Percentiles rank a stretch among this genome's conserved stretches.
phyloP scores from a whole-genome alignment of 139 green algal species.

The Closterium sp. region DNA sequence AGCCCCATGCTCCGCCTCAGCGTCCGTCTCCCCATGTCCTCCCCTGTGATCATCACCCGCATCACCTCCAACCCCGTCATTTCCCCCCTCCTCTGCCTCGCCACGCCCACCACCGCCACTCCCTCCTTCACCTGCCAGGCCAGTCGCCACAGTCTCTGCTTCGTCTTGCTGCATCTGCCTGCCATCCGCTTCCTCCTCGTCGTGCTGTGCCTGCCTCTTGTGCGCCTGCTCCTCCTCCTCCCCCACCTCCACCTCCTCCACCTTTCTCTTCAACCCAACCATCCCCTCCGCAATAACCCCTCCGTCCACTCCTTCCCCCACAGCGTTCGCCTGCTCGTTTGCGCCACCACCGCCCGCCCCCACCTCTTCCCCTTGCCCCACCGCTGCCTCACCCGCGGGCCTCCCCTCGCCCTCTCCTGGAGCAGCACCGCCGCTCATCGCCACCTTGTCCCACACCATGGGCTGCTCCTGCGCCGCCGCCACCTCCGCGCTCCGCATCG shows the following conservation, averaged over 20 bases:
- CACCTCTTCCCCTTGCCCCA: not conserved
- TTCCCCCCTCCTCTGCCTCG: not conserved
- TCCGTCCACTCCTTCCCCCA: not conserved
- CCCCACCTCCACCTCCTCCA: not conserved
- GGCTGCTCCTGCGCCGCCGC: not conserved
- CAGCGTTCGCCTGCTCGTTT: not conserved
- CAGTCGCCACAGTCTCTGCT: too few relatives aligned
- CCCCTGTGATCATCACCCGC: not conserved
- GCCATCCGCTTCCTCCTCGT: not conserved
- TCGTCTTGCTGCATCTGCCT: too few relatives aligned
- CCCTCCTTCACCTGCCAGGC: not conserved
- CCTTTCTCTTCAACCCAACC: not conserved
- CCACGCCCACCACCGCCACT: not conserved
- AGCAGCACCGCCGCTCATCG: not conserved
- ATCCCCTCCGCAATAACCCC: not conserved
- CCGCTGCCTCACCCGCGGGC: not conserved
- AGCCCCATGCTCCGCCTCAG: not conserved
- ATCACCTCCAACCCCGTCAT: not conserved
- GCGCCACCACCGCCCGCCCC: not conserved
- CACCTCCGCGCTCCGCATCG: not conserved
- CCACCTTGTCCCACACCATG: not conserved
- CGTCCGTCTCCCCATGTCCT: not conserved
- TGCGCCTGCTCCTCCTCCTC: not conserved
- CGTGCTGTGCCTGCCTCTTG: not conserved
- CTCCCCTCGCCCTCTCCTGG: not conserved